Percentiles rank a stretch among this genome's conserved stretches.
Evolutionary conservation across 345 rosid genomes (phyloP).

Genomic region (Gossypioides kirkii): DNA sequence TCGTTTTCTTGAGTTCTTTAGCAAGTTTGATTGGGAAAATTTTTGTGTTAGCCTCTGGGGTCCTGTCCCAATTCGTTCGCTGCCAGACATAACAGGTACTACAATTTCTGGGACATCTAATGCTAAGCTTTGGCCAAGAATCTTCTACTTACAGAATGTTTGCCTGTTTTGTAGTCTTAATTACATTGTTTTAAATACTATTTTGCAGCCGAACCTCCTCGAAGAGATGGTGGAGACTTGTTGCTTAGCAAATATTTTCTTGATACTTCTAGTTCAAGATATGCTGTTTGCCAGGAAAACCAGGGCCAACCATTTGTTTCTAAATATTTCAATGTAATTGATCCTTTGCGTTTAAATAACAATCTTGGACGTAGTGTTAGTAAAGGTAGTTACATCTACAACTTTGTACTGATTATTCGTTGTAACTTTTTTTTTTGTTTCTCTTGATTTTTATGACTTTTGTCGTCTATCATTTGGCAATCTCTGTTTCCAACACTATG

Average conservation of each 20-base stretch:
- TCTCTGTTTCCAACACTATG: not conserved
- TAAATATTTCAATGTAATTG: conserved; percentile 93
- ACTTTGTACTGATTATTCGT: not conserved
- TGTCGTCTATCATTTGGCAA: not conserved
- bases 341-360: conserved; percentile 93
- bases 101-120: conserved; percentile 12
- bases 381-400: conserved; percentile 55
- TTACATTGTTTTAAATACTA: conserved; percentile 15
- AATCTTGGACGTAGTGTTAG: conserved; percentile 99
- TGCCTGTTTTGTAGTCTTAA: conserved; percentile 9
- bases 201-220: conserved; percentile 56
- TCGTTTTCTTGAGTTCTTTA: conserved; percentile 97
- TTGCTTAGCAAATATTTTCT: conserved; percentile 64
- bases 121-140: conserved; percentile 6
- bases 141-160: conserved; percentile 9
- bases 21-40: conserved; percentile 99
- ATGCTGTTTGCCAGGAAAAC: conserved; percentile 72
- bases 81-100: conserved; percentile 84
- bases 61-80: conserved; percentile 76
- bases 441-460: not conserved
- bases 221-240: conserved; percentile 69
- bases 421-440: not conserved
- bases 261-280: conserved; percentile 64
- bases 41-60: conserved; percentile 98
- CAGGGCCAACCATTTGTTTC: conserved; percentile 75